A percentile compares a stretch with the other conserved stretches of the same genome.
Conservation (phyloP, 345 rosid species). For the Arabidopsis thaliana region TAIR10.1 NC_003074.8:1811001-1811500, state of each 20-base stretch:
- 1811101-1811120: conserved; percentile 45
- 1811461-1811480: not conserved
- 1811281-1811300: conserved; percentile 35
- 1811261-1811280: conserved; percentile 45
- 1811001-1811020: conserved; percentile 39
- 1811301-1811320: conserved; percentile 29
- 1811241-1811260: conserved; percentile 40
- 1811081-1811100: conserved; percentile 28
- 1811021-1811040: conserved; percentile 43
- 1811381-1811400: conserved; percentile 38
- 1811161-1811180: conserved; percentile 44
- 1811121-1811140: conserved; percentile 23
- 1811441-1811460: not conserved
- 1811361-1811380: conserved; percentile 31
- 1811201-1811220: conserved; percentile 45
- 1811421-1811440: conserved; percentile 24
- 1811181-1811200: conserved; percentile 40
- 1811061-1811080: conserved; percentile 22
- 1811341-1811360: conserved; percentile 38
- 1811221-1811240: conserved; percentile 46
- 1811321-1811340: conserved; percentile 33
- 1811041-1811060: conserved; percentile 40
- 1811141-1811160: conserved; percentile 47
- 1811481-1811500: not conserved
- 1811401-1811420: conserved; percentile 28